Evolutionary conservation across 2,329 filamentous ascomycete genomes (phyloP).

Genomic region (Chrysoporthe cubensis): DNA sequence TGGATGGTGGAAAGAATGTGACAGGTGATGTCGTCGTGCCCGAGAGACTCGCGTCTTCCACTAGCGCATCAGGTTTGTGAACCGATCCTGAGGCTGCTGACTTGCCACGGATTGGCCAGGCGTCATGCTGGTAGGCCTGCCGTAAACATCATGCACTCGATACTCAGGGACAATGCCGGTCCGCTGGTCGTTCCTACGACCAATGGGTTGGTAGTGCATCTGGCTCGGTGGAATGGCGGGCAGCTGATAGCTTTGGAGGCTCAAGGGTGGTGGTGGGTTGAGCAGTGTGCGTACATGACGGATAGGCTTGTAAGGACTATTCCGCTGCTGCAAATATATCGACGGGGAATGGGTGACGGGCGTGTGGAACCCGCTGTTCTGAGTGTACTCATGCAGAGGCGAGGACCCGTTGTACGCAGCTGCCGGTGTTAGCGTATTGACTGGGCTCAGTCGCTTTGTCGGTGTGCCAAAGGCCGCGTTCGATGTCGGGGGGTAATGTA

Average conservation of each 20-base stretch:
- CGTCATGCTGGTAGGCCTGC: slow-evolving; percentile 17
- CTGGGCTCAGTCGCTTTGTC: slow-evolving; percentile 57
- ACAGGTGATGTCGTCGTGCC: not conserved
- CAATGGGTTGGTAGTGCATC: slow-evolving; percentile 83
- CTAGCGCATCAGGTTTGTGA: slow-evolving; percentile 24
- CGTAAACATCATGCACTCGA: slow-evolving; percentile 20
- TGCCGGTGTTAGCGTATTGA: slow-evolving; percentile 44
- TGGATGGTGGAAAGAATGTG: not conserved
- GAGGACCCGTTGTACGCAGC: slow-evolving; percentile 66
- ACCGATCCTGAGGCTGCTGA: slow-evolving; percentile 23
- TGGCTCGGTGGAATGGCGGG: slow-evolving; percentile 61
- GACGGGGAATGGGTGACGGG: slow-evolving; percentile 82
- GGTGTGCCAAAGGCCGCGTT: slow-evolving; percentile 52
- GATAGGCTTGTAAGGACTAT: slow-evolving; percentile 91
- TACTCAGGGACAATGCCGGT: slow-evolving; percentile 74
- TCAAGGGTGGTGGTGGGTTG: slow-evolving; percentile 80
- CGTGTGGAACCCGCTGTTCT: slow-evolving; percentile 57
- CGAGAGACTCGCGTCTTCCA: not conserved
- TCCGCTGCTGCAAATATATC: slow-evolving; percentile 82
- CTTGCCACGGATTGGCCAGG: slow-evolving; percentile 12
- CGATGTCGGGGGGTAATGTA: slow-evolving; percentile 24
- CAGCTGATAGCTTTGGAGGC: slow-evolving; percentile 75
- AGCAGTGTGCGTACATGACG: slow-evolving; percentile 89
- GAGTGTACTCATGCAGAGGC: slow-evolving; percentile 65
- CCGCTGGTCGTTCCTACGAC: slow-evolving; percentile 68